Base-by-base conservation (phyloP, 192 early-diverging fungal species). In the Podila minutissima region DNA sequence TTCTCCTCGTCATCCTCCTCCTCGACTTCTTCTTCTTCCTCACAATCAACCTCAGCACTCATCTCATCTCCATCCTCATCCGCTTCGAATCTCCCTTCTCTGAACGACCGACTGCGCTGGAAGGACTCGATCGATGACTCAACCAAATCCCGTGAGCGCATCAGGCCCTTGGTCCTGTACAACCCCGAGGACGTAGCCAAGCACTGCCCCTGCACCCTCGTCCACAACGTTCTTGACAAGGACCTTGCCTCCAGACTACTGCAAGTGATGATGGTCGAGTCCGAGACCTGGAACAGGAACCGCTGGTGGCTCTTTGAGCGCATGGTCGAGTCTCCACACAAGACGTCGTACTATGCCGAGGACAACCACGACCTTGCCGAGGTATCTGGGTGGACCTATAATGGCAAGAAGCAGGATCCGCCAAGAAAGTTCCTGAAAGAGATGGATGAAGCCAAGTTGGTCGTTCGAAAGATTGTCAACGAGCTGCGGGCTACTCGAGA, bases 301-400 rank as follows among this genome's bases (percentile, higher is more conserved):
- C 76, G 77, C 20, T 81, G 83, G 83, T 84, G 72, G 72, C 59
- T 84, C 13, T 84, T 84, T 58, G 83, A 81, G 35, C 69, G 76
- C 5, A 68, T 81, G 49, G 83, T 84, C 20, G 67, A 72, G 31
- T 84, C 83, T 1, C 72, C 83, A 3, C 83, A 81, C 48, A 84
- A 74, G 60, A 75, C 73, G 0, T 67, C 67, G 13, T 81, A 81
- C 60, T 81, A 72, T 73, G 74, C 70, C 32, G 76, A 75, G 29
- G 37, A 33, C 3, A 70, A 63, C 10, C 59, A 75, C 38, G 62
- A 67, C 59, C 46, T 82, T 58, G 69, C 70, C 31, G 73, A 82
- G 35, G 66, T 82, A 2, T 49, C 72, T 13, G 66, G 69, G 9
- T 74, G 72, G 72, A 82, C 73, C 0, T 82, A 74, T 32, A 82